Evolutionary conservation across 2,329 filamentous ascomycete genomes (phyloP), one percentile per base, ranked within the genome.

Genomic region (Myriosclerotinia curreyana): DNA sequence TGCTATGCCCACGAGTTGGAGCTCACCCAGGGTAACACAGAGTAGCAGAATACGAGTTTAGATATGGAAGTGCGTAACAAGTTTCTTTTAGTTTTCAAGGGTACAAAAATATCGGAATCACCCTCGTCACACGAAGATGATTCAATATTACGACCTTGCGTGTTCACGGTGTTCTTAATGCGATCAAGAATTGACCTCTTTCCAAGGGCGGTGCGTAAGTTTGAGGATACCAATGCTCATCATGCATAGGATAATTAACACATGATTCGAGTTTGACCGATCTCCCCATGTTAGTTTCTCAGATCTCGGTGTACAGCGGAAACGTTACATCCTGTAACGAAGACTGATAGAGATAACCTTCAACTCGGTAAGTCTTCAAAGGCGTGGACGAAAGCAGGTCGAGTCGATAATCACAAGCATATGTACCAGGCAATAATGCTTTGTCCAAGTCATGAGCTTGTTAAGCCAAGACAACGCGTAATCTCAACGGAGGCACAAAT

Each of bases 1-100:
- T 63, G 44, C 61, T 11, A 42, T 49, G 22, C 28, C 44, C 61
- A 59, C 61, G 52, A 63, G 61, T 20, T 58, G 17, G 12, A 59
- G 22, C 31, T 58, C 56, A 20, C 42, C n/a, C n/a, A 9, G 11
- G 28, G 42, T 49, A 54, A 56, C n/a, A 28, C 40, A 49, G 25
- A 28, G 12, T 36, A n/a, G n/a, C 48, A 4, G 34, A 22, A 56
- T 40, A 56, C 22, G 20, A 62, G 12, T 17, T 22, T 46, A n/a
- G 42, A 36, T 20, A 46, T n/a, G 11, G 15, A 15, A 44, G 12
- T 42, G 50, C 38, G 54, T 52, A 22, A n/a, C 17, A 20, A 44
- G 40, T 54, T 53, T 40, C 17, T 38, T 2, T 49, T 17, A 2
- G 42, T 20, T 46, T 48, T 22, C n/a, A 22, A 48, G 38, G 14